Conservation (phyloP, 345 rosid species). For the Populus tremula region DNA sequence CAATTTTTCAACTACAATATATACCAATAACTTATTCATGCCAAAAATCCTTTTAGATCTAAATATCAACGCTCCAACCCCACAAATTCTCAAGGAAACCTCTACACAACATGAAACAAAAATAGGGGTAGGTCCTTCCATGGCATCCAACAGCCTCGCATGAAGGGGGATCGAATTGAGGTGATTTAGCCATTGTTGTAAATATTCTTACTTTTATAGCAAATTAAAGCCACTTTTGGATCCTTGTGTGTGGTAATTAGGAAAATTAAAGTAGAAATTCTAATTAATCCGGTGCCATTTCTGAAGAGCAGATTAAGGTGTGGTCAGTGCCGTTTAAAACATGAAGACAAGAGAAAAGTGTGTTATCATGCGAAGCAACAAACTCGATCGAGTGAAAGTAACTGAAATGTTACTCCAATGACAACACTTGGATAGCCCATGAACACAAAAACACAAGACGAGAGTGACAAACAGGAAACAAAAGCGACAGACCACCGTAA, state of each 20-base stretch:
- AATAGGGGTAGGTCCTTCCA: too few relatives aligned
- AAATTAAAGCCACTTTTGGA: too few relatives aligned
- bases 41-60: too few relatives aligned
- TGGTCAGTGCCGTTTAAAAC: background rate
- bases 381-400: background rate
- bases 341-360: background rate
- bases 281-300: background rate
- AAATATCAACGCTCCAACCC: too few relatives aligned
- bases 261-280: background rate
- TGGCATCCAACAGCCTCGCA: too few relatives aligned
- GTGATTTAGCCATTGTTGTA: too few relatives aligned
- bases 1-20: too few relatives aligned
- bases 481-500: background rate
- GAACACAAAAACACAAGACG: background rate
- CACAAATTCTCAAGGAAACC: too few relatives aligned
- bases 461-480: background rate
- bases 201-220: too few relatives aligned
- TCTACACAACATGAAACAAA: too few relatives aligned
- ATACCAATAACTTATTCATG: too few relatives aligned
- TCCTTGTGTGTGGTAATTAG: background rate
- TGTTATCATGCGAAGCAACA: background rate
- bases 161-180: too few relatives aligned
- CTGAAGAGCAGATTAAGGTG: background rate
- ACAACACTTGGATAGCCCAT: background rate
- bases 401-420: background rate